These are phyloP conservation scores for Crinitomyces ghanaensis DNA, from an alignment of 805 yeast species.

Conservation along the genomic window DNA sequence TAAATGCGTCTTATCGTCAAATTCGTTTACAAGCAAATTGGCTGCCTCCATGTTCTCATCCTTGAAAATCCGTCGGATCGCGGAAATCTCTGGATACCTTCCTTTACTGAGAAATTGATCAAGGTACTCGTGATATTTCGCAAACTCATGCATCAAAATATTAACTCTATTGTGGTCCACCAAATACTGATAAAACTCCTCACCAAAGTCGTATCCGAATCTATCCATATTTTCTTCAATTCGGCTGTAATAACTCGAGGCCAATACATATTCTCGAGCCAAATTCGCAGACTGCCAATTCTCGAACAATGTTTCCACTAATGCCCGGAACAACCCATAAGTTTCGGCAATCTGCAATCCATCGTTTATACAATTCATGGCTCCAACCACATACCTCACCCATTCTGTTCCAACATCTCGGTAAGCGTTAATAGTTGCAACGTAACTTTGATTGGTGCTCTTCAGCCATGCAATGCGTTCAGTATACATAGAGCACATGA, in stretches of 20 bases:
- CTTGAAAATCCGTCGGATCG: conserved; percentile 57
- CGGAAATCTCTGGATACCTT: conserved; percentile 36
- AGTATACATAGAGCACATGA: conserved; percentile 29
- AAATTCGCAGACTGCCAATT: conserved; percentile 22
- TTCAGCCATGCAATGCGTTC: conserved; percentile 13
- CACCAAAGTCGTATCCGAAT: conserved; percentile 62
- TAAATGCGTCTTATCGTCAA: conserved; percentile 43
- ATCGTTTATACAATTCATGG: conserved; percentile 36
- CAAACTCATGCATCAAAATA: conserved; percentile 45
- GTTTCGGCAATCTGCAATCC: conserved; percentile 55
- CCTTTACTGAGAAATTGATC: conserved; percentile 39
- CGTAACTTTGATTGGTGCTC: conserved; percentile 10
- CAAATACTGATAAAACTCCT: conserved; percentile 47
- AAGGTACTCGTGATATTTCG: conserved; percentile 38
- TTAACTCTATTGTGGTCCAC: conserved; percentile 41
- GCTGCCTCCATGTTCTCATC: conserved; percentile 42
- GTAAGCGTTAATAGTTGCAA: conserved; percentile 20
- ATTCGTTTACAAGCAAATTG: conserved; percentile 33
- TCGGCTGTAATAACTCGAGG: conserved; percentile 1
- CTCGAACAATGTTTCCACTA: conserved; percentile 44
- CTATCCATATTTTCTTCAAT: conserved; percentile 16
- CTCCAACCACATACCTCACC: conserved; percentile 43
- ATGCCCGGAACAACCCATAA: conserved; percentile 52
- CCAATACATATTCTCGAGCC: conserved; percentile 1
- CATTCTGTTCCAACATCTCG: conserved; percentile 46